Evolutionary conservation across 495 filamentous ascomycete species (phyloP), one percentile per base, ranked within the genome.

Genomic region (Podospora tetraspora): DNA sequence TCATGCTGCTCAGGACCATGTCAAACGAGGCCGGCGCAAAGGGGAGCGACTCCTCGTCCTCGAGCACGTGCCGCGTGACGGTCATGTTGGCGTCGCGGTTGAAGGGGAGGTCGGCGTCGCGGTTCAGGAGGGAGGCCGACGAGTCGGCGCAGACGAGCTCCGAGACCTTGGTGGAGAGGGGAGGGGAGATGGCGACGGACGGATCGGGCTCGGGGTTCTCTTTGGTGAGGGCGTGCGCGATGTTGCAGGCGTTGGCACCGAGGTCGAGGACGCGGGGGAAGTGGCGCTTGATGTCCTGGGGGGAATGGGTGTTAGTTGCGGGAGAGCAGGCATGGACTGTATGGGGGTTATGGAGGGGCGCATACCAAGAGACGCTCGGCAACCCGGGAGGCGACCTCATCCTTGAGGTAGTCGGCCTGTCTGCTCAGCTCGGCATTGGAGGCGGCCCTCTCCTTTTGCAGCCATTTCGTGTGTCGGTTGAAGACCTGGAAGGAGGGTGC

Each of bases 161-260:
- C 8, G 83, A 78, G 57, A 99, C 88, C 24, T 89, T 86, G 22
- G 81, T 81, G 8, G 88, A 77, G 37, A 96, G 82, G 1, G 92
- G 89, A 13, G 87, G 84, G 12, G 88, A 83, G n/a, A 76, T 71
- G 56, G 84, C 79, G 1, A 75, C 74, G 52, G 82, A 75, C 12
- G 80, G 78, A 68, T 86, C 83, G 3, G 85, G 83, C 72, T 90
- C 87, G 7, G 87, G 86, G 76, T 89, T 83, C 43, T 89, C 85
- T n/a, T 82, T 82, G 23, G 90, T 90, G 16, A 97, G 83, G 61
- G 89, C 88, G 65, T 87, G 86, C 8, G 93, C 95, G 74, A 99
- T 91, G 81, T 97, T 95, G 84, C 94, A 97, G 66, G 93, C 88
- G 77, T 97, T 97, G 69, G 96, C 94, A 68, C 95, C 96, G 25